phyloP scores from a whole-genome alignment of 2,329 filamentous ascomycete species.

The Hypoxylon sp. region DNA sequence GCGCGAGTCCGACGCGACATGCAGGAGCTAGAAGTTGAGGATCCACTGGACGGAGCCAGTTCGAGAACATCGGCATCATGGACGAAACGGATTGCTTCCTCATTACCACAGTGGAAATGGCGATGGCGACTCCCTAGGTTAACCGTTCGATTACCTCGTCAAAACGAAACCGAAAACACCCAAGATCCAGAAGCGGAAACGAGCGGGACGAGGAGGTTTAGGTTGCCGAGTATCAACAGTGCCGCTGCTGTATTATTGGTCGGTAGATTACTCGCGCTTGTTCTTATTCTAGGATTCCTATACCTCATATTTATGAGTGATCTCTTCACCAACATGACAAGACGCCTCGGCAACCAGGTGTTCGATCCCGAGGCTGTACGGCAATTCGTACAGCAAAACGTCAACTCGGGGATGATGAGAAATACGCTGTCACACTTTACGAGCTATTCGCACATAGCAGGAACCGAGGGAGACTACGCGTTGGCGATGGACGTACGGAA shows the following conservation, averaged over 20 bases:
- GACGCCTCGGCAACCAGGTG: constrained; percentile 73
- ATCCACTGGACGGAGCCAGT: constrained; percentile 62
- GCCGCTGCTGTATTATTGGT: constrained; percentile 69
- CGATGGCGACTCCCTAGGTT: constrained; percentile 63
- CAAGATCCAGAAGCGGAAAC: constrained; percentile 26
- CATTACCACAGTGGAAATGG: constrained; percentile 67
- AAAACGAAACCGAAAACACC: constrained; percentile 43
- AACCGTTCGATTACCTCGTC: constrained; percentile 62
- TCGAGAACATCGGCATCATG: constrained; percentile 58
- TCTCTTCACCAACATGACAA: constrained; percentile 75
- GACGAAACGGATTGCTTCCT: constrained; percentile 67
- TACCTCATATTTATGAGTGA: constrained; percentile 90
- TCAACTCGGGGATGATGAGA: constrained; percentile 76
- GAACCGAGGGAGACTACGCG: constrained; percentile 92
- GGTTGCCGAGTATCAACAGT: constrained; percentile 56
- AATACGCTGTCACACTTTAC: constrained; percentile 83
- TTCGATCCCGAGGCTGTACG: constrained; percentile 88
- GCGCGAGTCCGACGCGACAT: constrained; percentile 82
- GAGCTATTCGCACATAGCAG: constrained; percentile 88
- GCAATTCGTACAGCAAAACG: constrained; percentile 76
- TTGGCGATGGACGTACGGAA: constrained; percentile 86
- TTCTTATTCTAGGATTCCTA: constrained; percentile 80
- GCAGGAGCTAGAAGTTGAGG: constrained; percentile 88
- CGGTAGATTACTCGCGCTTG: constrained; percentile 78
- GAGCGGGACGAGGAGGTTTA: constrained; percentile 44